Conservation (phyloP, 2,329 filamentous ascomycete species). For the Epichloe baconii region DNA sequence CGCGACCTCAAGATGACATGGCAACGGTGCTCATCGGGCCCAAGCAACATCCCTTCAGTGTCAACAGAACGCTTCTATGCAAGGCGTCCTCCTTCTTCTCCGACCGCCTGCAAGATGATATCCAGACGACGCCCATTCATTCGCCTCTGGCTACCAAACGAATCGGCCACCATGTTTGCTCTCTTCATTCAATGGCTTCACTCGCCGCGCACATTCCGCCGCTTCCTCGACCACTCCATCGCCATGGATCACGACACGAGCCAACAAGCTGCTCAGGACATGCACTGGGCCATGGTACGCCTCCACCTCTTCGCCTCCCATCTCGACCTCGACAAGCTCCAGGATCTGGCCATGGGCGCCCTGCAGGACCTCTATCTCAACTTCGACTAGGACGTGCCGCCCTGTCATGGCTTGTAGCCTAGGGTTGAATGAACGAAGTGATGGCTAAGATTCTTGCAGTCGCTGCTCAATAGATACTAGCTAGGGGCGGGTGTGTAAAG, state of each 20-base stretch:
- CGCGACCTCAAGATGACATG: conserved; percentile 12
- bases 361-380: conserved; percentile 46
- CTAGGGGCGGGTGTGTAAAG: no score
- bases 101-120: conserved; percentile 27
- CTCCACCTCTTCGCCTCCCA: conserved; percentile 44
- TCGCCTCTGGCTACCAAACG: conserved; percentile 29
- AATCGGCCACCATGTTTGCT: conserved; percentile 38
- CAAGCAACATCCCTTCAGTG: conserved; percentile 26
- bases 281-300: conserved; percentile 44
- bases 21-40: conserved; percentile 29
- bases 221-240: conserved; percentile 29
- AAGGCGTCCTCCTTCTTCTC: conserved; percentile 35
- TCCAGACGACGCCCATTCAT: conserved; percentile 16
- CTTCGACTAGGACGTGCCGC: conserved; percentile 46
- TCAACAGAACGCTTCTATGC: conserved; percentile 33
- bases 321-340: conserved; percentile 35
- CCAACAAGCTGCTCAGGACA: conserved; percentile 20
- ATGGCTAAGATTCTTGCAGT: no score
- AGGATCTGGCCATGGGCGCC: conserved; percentile 45
- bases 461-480: no score
- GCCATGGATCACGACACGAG: conserved; percentile 16
- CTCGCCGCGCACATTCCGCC: conserved; percentile 27
- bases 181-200: conserved; percentile 42
- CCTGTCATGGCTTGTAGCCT: no score
- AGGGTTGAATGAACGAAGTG: no score